Base-by-base conservation (phyloP, 2,329 filamentous ascomycete species). In the Calycina marina region DNA sequence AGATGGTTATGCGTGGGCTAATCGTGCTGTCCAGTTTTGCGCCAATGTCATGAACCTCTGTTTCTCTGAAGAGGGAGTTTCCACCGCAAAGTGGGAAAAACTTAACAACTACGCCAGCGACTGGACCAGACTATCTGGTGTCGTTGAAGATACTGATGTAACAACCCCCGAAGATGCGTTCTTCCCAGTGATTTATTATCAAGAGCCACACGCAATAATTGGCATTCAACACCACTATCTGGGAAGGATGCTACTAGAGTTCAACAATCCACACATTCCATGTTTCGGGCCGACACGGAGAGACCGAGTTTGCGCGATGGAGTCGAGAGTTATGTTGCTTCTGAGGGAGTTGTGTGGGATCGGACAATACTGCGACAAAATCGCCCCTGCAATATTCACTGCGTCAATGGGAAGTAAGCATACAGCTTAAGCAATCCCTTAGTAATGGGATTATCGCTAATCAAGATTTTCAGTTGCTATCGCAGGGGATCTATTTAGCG, bases 41-140 rank as follows among this genome's bases (percentile, higher is more conserved):
- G 70, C 70, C n/a, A 69, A 75, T 39, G 67, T 76, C 1, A 53
- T 77, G 11, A 69, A 73, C 38, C 74, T 65, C 43, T 77, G 72
- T 46, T 77, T 75, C 41, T 60, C 62, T 2, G 54, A 60, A 11
- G 48, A 43, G 11, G 47, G 52, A 40, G 54, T 36, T 39, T 51
- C 31, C 26, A 39, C 37, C 39, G 46, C 20, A 2, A 42, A 51
- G 13, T 71, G 67, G 56, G 53, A 48, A 5, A 54, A 58, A 14
- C 52, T 74, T 9, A 50, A 60, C 8, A 49, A 57, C 4, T 64
- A 62, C 35, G 59, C 61, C 31, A 48, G 56, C 18, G 50, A 54
- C 14, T 72, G 69, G 69, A 8, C 20, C n/a, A 22, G 20, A 22
- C 20, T 9, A n/a, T 22, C 20, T 22, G 3, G n/a, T 22, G n/a